Evolutionary conservation across 225 moss, liverwort and hornwort species (phyloP), one percentile per base, ranked within the genome.

Genomic region (Ulota crispa): DNA sequence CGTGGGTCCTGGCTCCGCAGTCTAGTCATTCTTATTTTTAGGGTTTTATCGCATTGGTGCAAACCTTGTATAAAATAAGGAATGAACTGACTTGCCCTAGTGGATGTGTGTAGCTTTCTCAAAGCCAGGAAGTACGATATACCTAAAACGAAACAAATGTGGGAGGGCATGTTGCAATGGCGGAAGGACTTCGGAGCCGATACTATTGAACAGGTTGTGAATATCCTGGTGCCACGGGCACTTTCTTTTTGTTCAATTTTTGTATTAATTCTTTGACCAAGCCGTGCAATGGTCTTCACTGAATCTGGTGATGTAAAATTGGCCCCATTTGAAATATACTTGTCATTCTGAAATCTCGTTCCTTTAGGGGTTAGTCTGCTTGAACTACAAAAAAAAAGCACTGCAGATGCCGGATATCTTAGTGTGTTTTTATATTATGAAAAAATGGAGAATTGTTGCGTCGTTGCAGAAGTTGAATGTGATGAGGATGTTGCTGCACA

Each of bases 101-200:
- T 74, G 67, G 47, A 4, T 72, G 76, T 80, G 12, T 86, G 82
- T 73, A 95, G 98, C 68, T 98, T 94, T 81, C 87, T 98, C 84
- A 89, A 91, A 86, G 95, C 98, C 57, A 91, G 95, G 72, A 98
- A 95, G 84, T 91, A 81, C 31, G 92, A 98, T 52, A 39, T 85
- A 56, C 78, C 80, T 8, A 94, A 93, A 80, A 89, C 93, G n/a
- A 91, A 87, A 61, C 89, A 93, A 79, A 95, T 98, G 98, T 98
- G 98, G 97, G 83, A 76, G 59, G 86, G 85, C 56, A 93, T 90
- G 90, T 81, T 98, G 68, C 70, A 83, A 79, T 98, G 95, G 98
- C 89, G 98, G 75, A 83, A 67, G 77, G 92, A 90, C 13, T 93
- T 80, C 72, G 91, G 93, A 50, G 73, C 88, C 37, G 94, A 98